Base-by-base conservation (phyloP, 768 basidiomycete species). In the Pulveroboletus sp. region DNA sequence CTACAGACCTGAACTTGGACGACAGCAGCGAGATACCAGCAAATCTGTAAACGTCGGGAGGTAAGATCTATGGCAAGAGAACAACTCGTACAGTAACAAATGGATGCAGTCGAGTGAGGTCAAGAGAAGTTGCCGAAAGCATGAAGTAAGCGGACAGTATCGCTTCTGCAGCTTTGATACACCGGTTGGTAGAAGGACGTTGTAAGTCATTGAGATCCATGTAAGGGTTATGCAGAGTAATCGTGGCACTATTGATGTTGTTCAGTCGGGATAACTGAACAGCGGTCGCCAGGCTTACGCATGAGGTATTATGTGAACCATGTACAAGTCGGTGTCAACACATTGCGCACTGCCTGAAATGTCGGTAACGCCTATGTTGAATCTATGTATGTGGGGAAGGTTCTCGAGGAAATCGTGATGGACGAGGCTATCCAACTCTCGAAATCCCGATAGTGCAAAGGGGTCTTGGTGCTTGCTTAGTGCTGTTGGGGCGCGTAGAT, bases 1-100 rank as follows among this genome's bases (percentile, higher is more conserved):
- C 88, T 89, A 76, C 89, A 93, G 32, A 89, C 73, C 58, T 92
- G 89, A 40, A 92, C 82, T 62, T 90, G 84, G 5, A 92, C 86
- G 5, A 88, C 89, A 13, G 90, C 89, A 7, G 89, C 90, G 14
- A 93, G 80, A 67, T 93, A 92, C 89, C 89, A 93, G 64, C 89
- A 90, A 39, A 92, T 91, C 87, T 89, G 52, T 23, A 40, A 36
- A 60, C 43, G 39, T 65, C 54, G 45, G 49, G 20, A 2, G 31
- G 46, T 58, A 55, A 43, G 56, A 16, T 22, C n/a, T 2, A n/a
- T 27, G 47, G 19, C 14, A 49, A 39, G 27, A 43, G 19, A 44
- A 57, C n/a, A 17, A 43, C 26, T 63, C 87, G 48, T 57, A 90
- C 89, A 56, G 84, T 83, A 19, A 86, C 84, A 60, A 89, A 89